phyloP scores from a whole-genome alignment of 139 green algal genomes.

The Ettlia oleoabundans region DNA sequence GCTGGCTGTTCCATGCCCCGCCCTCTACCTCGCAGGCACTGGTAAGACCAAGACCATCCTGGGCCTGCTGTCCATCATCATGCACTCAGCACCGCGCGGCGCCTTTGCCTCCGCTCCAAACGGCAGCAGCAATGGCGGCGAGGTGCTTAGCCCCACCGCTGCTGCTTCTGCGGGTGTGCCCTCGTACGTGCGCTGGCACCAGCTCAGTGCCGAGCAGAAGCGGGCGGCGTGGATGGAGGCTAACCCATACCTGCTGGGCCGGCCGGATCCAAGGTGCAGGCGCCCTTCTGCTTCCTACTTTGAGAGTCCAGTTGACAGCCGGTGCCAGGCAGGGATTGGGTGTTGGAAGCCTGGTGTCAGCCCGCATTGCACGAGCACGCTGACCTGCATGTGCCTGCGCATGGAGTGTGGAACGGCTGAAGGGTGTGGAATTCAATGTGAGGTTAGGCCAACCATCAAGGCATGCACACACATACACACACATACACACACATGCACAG shows the following conservation, averaged over 20 bases:
- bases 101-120: constrained; percentile 34
- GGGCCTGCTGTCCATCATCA: constrained; percentile 86
- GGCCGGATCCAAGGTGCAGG: constrained; percentile 42
- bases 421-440: no score
- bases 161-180: not conserved
- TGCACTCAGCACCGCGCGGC: constrained; percentile 75
- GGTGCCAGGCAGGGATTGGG: no score
- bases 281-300: no score
- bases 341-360: no score
- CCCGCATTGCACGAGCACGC: no score
- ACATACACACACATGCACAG: no score
- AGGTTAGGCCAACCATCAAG: no score
- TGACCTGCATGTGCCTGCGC: no score
- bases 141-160: not conserved
- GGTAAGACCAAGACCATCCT: constrained; percentile 94
- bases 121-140: not conserved
- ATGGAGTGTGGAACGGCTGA: no score
- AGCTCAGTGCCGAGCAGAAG: constrained; percentile 1
- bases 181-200: not conserved
- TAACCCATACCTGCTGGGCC: constrained; percentile 56
- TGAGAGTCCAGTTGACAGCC: no score
- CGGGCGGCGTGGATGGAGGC: constrained; percentile 25
- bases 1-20: no score
- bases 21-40: constrained; percentile 59
- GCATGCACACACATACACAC: no score